Base-by-base conservation (phyloP, 1,139 yeast species). In the Protomyces inundatus region DNA sequence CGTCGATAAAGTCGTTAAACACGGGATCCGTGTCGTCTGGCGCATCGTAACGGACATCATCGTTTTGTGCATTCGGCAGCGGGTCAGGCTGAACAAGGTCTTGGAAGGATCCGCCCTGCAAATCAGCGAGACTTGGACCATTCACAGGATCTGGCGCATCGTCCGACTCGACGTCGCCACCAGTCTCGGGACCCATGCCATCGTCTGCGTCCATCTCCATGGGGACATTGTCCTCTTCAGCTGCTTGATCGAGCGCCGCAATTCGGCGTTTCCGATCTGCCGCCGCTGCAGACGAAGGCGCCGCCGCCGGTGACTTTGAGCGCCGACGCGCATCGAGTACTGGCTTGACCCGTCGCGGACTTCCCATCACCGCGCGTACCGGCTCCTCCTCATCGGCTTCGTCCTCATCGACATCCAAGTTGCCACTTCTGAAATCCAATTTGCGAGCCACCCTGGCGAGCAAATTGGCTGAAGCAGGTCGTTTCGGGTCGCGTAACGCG, bases 361-460 rank as follows among this genome's bases (percentile, higher is more conserved):
- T 14, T 6, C 30, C 48, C 23, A 30, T 23, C 12, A 30, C 16
- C 6, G 32, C 9, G 6, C 16, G 23, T 23, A n/a, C 45, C 45
- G 35, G n/a, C 3, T 39, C 16, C 39, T 23, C 42, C 9, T 45
- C 53, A 4, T 48, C 61, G 30, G 48, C 60, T 5, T 51, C 53
- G n/a, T 32, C 45, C 23, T 39, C 65, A 5, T 33, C 23, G 34
- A 48, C 54, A 34, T 55, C 56, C 48, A 54, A 30, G 16, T 58
- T 59, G 30, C 40, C 54, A 7, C 51, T 48, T 10, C 56, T 48
- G 40, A 59, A 64, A 53, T 64, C 65, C 50, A 66, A 57, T 46
- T 59, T 60, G 35, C 66, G 65, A 45, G 67, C 65, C 40, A 65
- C 61, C 16, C 55, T 60, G 12, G 50, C 54, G 12, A 30, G 35